Base-by-base conservation (phyloP, 257 asterid genomes). In the Paulownia fortunei region DNA sequence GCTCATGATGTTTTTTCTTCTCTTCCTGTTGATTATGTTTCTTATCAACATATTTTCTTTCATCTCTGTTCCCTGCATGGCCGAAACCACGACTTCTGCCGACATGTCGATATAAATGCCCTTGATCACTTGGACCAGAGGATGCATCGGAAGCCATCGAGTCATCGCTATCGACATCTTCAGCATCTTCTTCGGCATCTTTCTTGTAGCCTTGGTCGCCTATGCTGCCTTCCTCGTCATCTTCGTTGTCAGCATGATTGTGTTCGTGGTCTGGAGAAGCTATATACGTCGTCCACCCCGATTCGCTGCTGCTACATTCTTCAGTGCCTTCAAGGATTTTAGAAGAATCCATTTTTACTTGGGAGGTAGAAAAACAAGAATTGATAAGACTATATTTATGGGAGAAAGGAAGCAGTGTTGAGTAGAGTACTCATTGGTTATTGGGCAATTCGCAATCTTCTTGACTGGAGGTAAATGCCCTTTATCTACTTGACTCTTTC, bases 81-180 rank as follows among this genome's bases (percentile, higher is more conserved):
- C 82, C 54, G 34, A 51, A 44, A 9, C 79, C 80, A 46, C 70
- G 72, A 54, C 42, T 69, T 61, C 71, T 65, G 36, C 46, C 72
- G 6, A 15, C 24, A 69, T 63, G 60, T 82, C 65, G 73, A 49
- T 67, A 58, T 2, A 79, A 61, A 65, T 59, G 44, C 67, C 82
- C 84, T 59, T 76, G 92, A 81, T 85, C 84, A 41, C 92, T 87
- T 13, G 98, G 98, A 59, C 97, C 98, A 8, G 98, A 92, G 34
- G 97, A 91, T 24, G 98, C 98, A 84, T 92, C 98, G 8, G 98
- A 94, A 63, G 97, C 94, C 98, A 92, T 91, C 4, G 98, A 92
- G 47, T 94, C 98, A 69, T 92, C 98, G 42, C 96, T 94, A 30
- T 86, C 88, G 2, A 71, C 84, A 9, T 86, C 87, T 65, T 84